These are phyloP conservation scores for Calonectria ilicicola DNA, from an alignment of 2,329 filamentous ascomycete species.

Conservation along the genomic window DNA sequence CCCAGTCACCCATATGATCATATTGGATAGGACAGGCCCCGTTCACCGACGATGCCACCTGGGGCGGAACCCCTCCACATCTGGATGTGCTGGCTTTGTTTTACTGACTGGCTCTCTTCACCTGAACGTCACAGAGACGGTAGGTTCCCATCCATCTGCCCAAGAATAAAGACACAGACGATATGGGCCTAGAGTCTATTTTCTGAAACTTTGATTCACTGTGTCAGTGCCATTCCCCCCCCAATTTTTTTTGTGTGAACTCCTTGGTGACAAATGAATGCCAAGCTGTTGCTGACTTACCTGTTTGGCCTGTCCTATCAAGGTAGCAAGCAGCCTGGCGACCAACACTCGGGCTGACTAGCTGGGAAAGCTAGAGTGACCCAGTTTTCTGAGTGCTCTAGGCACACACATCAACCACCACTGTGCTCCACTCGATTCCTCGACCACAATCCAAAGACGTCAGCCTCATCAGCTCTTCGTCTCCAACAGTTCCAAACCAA, in stretches of 20 bases:
- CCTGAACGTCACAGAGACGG: background rate
- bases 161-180: background rate
- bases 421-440: constrained; percentile 23
- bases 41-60: background rate
- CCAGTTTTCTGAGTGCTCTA: constrained; percentile 18
- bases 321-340: background rate
- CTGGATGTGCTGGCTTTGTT: background rate
- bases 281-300: background rate
- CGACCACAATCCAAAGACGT: constrained; percentile 14
- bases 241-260: background rate
- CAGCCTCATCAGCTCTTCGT: background rate
- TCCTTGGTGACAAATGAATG: background rate
- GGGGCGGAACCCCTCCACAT: background rate
- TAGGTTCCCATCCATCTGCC: background rate
- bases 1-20: background rate
- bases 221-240: background rate
- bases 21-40: background rate
- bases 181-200: background rate
- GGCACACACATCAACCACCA: constrained; percentile 14
- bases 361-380: constrained; percentile 1
- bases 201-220: background rate
- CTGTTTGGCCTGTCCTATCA: background rate
- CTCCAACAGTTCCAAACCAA: background rate
- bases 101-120: background rate
- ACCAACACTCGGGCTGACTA: background rate